These are phyloP conservation scores for Arthrobotrys sinensis DNA, from an alignment of 2,329 filamentous ascomycete genomes.

Conservation along the genomic window DNA sequence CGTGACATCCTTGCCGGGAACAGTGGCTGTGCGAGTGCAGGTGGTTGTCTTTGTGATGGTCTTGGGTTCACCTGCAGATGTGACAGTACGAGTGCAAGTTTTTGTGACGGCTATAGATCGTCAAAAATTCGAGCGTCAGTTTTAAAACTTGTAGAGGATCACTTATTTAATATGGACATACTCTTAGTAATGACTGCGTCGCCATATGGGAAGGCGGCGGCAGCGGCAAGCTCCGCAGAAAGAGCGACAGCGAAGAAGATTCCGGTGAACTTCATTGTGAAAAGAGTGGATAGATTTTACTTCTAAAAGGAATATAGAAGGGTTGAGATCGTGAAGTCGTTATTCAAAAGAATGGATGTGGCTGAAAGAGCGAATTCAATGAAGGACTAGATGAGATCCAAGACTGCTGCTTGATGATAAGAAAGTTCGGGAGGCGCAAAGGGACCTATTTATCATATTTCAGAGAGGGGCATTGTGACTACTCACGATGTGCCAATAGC, in stretches of 20 bases:
- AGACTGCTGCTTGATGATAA: conserved; percentile 5
- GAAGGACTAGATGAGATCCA: conserved; percentile 8
- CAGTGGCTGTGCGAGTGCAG: background rate
- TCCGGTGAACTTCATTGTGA: conserved; percentile 24
- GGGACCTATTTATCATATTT: conserved; percentile 15
- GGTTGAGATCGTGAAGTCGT: background rate
- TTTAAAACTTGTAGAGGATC: too few relatives aligned
- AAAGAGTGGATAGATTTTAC: background rate
- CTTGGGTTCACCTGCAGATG: background rate
- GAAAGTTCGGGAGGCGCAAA: background rate
- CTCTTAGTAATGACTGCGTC: background rate
- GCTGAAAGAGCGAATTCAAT: conserved; percentile 12
- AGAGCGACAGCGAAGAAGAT: conserved; percentile 6
- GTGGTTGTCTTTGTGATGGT: background rate
- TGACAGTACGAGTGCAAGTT: background rate
- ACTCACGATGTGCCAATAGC: background rate
- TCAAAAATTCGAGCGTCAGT: background rate
- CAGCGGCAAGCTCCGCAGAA: background rate
- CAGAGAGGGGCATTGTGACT: background rate
- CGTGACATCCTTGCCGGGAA: background rate
- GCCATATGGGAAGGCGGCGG: background rate
- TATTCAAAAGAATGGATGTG: conserved; percentile 17
- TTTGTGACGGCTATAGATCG: conserved; percentile 3
- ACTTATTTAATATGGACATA: background rate
- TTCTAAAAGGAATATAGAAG: conserved; percentile 8